Evolutionary conservation across 2,329 filamentous ascomycete species (phyloP), one percentile per base, ranked within the genome.

Genomic region (Emmonsiellopsis sp.): DNA sequence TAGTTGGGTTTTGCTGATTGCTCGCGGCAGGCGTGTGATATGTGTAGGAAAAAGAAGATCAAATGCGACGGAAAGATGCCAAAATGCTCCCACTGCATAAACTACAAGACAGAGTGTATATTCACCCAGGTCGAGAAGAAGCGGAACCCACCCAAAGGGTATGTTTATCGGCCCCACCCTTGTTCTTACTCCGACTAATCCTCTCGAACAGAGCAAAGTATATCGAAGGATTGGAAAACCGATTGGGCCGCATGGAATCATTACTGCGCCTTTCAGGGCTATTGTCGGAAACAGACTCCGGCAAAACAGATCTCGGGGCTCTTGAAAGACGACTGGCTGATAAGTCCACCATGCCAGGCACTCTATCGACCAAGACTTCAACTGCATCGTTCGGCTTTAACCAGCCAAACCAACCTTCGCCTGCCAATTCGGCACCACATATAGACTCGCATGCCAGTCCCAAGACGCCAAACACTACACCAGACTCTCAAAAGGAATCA

Each of bases 101-200:
- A 96, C 70, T 96, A 96, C 77, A 96, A 96, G 78, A 96, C 91
- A 5, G 90, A 95, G 63, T 98, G 92, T 70, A 82, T 95, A 62
- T 97, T 97, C 67, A 97, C 93, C 0, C 90, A 95, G 68, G 91
- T 97, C 39, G 93, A 98, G 75, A 98, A 98, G 83, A 98, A 98
- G 79, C 82, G 93, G 55, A 93, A 87, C 69, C 92, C 93, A 51
- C 93, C 92, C 1, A 98, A 97, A 77, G 92, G 93, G 90, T 95
- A 79, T 60, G 80, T 69, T 36, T 39, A 8, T 21, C 48, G 21
- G 27, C 42, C 7, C 14, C 10, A 14, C 7, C 14, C 5, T 44
- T 40, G 5, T 21, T 27, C 37, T 14, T 45, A 33, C 45, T 32
- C 21, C 39, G n/a, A 34, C 37, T 53, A 44, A 51, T 40, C 17